These are phyloP conservation scores for Malus hybrid DNA, from an alignment of 331 rosid genomes.

Conservation along the genomic window DNA sequence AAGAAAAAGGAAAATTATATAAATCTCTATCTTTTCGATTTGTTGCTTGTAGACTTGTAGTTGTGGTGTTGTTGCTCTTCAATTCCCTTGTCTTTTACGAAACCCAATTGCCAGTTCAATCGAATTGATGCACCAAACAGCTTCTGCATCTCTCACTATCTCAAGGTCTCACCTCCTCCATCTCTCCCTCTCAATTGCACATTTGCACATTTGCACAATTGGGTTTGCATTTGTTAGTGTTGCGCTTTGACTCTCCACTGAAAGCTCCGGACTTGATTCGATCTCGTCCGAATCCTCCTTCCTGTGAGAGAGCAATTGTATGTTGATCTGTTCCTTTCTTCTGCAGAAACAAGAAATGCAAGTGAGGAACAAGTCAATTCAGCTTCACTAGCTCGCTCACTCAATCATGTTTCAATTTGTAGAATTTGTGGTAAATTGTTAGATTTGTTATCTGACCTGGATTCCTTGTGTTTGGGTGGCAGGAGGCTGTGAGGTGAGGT, in stretches of 20 bases:
- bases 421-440: neutral
- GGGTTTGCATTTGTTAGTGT: neutral
- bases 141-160: constrained; percentile 30
- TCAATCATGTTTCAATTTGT: neutral
- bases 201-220: neutral
- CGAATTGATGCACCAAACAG: constrained; percentile 31
- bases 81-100: constrained; percentile 33
- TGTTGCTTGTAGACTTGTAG: constrained; percentile 5
- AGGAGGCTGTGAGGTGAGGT: constrained; percentile 45
- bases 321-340: neutral
- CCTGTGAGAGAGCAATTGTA: neutral
- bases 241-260: constrained; percentile 35
- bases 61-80: constrained; percentile 25
- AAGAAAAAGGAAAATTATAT: neutral
- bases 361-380: neutral
- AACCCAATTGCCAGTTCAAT: constrained; percentile 6
- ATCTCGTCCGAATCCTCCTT: constrained; percentile 26
- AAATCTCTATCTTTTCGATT: neutral
- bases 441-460: constrained; percentile 22
- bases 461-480: constrained; percentile 11
- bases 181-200: constrained; percentile 2
- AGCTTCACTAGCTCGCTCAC: neutral
- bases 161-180: constrained; percentile 22
- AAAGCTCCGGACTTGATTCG: constrained; percentile 26
- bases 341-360: neutral